Base-by-base conservation (phyloP, 2,329 filamentous ascomycete species). In the Aspergillus calidoustus region DNA sequence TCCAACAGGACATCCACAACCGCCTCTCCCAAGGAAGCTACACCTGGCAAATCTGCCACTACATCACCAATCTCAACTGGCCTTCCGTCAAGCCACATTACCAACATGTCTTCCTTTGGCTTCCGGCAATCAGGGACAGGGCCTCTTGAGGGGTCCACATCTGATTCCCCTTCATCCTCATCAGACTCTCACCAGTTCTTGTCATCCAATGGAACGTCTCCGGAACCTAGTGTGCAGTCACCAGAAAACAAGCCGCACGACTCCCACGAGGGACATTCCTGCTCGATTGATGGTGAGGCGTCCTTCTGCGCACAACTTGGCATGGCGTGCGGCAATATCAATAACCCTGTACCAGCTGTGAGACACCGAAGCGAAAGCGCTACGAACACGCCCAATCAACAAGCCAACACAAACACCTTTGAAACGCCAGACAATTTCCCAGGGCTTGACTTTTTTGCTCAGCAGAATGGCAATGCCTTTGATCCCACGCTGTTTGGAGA, bases 401-500 rank as follows among this genome's bases (percentile, higher is more conserved):
- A 66, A 11, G 47, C 44, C 31, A 47, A 44, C 25, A 13, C 34
- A 41, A 28, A 31, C 23, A 50, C 23, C 17, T 30, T 17, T 4
- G 23, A 44, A 7, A 57, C 19, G 17, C 47, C 57, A 30, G 51
- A 63, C 8, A 46, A 54, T 22, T 38, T 66, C 7, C 62, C 69
- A 60, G 78, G 74, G 15, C 69, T 80, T 69, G 89, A 91, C 74
- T 93, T 90, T 86, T 82, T 95, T 54, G 85, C 88, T 44, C 89
- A 90, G 69, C 91, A 96, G 74, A 94, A 93, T 70, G 89, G 89
- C 60, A 91, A 91, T 59, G 88, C 91, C 66, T 97, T 98, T 71
- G 93, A 98, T 64, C 94, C 95, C 0, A 88, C 95, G 59, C 83
- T 98, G 4, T 98, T 97, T 75, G 91, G 91, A 57, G 91, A 93